These are phyloP conservation scores for Acanthamoeba triangularis DNA, from an alignment of 208 protist genomes.

Conservation along the genomic window DNA sequence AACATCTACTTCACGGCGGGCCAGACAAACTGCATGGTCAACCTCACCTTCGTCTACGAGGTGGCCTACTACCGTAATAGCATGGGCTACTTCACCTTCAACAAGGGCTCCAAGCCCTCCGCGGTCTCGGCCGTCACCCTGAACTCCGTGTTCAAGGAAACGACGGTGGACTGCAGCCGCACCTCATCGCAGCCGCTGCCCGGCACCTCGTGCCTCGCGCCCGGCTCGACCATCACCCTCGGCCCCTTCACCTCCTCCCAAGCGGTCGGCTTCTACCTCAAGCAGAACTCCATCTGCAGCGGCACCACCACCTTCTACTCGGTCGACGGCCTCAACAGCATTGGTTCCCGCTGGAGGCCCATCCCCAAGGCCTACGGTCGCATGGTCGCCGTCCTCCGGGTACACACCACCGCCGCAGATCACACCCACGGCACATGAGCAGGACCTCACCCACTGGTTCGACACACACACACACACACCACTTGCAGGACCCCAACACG, in stretches of 20 bases:
- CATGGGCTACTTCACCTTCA: constrained; percentile 64
- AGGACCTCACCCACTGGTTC: neutral
- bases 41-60: constrained; percentile 74
- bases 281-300: neutral
- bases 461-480: neutral
- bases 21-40: neutral
- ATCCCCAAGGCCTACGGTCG: neutral
- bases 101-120: neutral
- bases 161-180: neutral
- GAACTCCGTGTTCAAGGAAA: constrained; percentile 9
- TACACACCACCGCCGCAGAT: neutral
- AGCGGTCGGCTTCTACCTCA: constrained; percentile 44
- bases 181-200: neutral
- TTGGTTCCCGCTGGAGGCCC: neutral
- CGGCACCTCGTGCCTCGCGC: neutral
- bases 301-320: neutral
- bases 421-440: neutral
- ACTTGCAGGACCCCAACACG: constrained; percentile 56
- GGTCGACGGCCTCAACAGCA: neutral
- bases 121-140: neutral
- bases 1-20: constrained; percentile 54
- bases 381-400: constrained; percentile 43
- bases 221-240: neutral
- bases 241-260: neutral
- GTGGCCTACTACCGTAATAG: constrained; percentile 51